Conservation (phyloP, 148 eudicot species). For the Oxyria digyna region DNA sequence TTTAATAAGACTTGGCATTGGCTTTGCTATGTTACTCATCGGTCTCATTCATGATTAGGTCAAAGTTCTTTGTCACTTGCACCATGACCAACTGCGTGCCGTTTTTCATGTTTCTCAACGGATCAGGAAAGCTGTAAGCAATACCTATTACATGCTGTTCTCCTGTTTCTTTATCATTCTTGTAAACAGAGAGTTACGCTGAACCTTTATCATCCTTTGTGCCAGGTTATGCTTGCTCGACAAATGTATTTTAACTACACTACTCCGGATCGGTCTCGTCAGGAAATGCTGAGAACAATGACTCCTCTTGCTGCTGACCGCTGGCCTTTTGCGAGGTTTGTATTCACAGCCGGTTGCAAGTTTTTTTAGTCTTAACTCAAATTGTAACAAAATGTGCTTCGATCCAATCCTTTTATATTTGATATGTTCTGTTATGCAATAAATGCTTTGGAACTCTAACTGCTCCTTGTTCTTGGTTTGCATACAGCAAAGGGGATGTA, state of each 20-base stretch:
- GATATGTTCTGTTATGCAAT: not conserved
- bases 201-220: not conserved
- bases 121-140: conserved; percentile 77
- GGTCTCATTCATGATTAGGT: conserved; percentile 35
- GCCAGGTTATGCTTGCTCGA: conserved; percentile 62
- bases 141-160: not conserved
- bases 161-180: not conserved
- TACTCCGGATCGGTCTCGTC: conserved; percentile 84
- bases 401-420: not conserved
- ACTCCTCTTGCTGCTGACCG: conserved; percentile 74
- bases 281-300: conserved; percentile 62
- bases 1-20: not conserved
- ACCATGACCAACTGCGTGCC: conserved; percentile 86
- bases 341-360: not conserved
- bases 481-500: conserved; percentile 56
- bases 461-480: not conserved
- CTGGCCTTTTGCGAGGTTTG: conserved; percentile 82
- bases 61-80: conserved; percentile 79
- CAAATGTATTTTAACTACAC: conserved; percentile 82
- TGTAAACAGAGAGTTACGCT: not conserved
- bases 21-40: not conserved
- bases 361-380: no score
- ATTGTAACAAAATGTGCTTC: no score
- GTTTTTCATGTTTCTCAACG: conserved; percentile 87
- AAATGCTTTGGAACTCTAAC: not conserved